Percentiles rank a stretch among this genome's conserved stretches.
Conservation (phyloP, 441 rosid genomes). For the Populus tomentosa region DNA sequence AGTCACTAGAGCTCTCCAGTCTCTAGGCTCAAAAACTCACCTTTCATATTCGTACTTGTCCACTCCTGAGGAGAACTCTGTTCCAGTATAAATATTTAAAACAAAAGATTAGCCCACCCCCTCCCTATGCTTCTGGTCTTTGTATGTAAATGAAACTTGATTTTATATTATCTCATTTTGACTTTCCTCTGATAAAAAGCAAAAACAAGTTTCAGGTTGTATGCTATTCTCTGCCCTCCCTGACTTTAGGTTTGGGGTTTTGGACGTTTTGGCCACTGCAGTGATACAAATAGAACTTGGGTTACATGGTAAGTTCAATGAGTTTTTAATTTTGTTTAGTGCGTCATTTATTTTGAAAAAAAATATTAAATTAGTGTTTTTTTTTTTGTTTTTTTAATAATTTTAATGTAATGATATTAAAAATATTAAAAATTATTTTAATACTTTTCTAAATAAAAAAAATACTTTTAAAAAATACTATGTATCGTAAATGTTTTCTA, state of each 20-base stretch:
- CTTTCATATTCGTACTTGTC: conserved; percentile 26
- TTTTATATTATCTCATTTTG: conserved; percentile 6
- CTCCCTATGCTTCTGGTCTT: conserved; percentile 4
- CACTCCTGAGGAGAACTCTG: conserved; percentile 28
- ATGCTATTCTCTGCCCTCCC: conserved; percentile 7
- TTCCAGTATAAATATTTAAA: conserved; percentile 34
- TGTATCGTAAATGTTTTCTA: no score
- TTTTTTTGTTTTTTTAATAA: no score
- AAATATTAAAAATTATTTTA: no score
- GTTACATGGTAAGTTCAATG: neutral
- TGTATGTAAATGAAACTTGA: conserved; percentile 28
- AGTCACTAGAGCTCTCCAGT: conserved; percentile 59
- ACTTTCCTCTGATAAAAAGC: neutral
- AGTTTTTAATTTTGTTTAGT: no score
- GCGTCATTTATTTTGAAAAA: no score
- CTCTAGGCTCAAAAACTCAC: conserved; percentile 28
- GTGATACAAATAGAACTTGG: conserved; percentile 10
- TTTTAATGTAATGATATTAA: no score
- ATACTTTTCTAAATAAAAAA: no score
- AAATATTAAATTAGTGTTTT: no score
- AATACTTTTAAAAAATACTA: no score
- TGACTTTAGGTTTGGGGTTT: conserved; percentile 1
- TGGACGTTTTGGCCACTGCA: neutral
- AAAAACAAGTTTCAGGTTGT: conserved; percentile 8
- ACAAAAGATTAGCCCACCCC: neutral